Percentiles rank a stretch among this genome's conserved stretches.
Evolutionary conservation across 805 yeast genomes (phyloP).

Genomic region (Metschnikowia shivogae): DNA sequence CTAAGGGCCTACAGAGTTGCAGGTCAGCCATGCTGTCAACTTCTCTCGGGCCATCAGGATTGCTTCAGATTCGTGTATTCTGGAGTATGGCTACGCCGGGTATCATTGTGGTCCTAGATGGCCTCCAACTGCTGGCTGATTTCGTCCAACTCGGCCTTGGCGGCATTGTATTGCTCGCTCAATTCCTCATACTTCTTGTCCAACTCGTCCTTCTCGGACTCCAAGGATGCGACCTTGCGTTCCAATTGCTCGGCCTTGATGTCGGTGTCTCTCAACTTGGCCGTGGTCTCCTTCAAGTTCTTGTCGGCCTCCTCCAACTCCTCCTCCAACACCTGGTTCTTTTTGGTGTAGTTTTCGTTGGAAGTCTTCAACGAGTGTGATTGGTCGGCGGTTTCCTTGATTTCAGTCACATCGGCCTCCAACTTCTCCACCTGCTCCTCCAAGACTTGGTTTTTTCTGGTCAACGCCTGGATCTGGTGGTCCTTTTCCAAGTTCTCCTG

Average conservation of each 20-base stretch:
- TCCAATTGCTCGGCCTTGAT: conserved; percentile 94
- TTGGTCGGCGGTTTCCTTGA: conserved; percentile 86
- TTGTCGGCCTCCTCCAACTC: conserved; percentile 88
- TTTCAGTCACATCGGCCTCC: conserved; percentile 68
- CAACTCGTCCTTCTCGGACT: conserved; percentile 85
- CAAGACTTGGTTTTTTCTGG: conserved; percentile 84
- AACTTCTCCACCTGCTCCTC: conserved; percentile 80
- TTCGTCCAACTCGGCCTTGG: conserved; percentile 93
- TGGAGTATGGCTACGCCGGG: conserved; percentile 1
- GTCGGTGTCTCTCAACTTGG: conserved; percentile 91
- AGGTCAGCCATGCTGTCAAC: no score
- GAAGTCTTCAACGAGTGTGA: conserved; percentile 82
- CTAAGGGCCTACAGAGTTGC: no score
- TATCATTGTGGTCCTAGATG: conserved; percentile 30
- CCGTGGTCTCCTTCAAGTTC: conserved; percentile 88
- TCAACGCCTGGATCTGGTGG: conserved; percentile 88
- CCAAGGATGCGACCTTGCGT: conserved; percentile 88
- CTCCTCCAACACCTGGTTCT: conserved; percentile 82
- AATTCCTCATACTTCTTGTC: conserved; percentile 85
- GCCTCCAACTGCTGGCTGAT: conserved; percentile 93
- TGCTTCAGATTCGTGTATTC: no score
- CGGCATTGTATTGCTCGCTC: conserved; percentile 71
- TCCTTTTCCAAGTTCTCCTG: conserved; percentile 91
- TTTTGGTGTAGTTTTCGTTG: conserved; percentile 87
- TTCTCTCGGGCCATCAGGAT: no score